These are phyloP conservation scores for Tylopilus sp. DNA, from an alignment of 1,284 basidiomycete species.

Conservation along the genomic window DNA sequence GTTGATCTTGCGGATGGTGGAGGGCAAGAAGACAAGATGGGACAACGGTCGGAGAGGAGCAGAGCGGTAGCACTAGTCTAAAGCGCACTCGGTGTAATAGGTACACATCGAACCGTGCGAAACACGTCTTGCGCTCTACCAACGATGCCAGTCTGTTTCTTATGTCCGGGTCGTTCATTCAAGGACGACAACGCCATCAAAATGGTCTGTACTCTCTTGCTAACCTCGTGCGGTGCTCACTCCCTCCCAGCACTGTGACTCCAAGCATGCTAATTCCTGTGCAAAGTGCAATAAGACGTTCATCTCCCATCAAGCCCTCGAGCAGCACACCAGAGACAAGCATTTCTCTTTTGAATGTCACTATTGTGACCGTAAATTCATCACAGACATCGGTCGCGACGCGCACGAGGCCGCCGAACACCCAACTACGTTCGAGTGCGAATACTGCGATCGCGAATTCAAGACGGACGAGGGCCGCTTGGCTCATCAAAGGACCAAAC, in stretches of 20 bases:
- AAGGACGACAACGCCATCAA: constrained; percentile 3
- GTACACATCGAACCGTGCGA: constrained; percentile 9
- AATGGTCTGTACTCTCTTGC: constrained; percentile 15
- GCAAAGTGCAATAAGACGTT: constrained; percentile 10
- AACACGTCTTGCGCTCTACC: not conserved
- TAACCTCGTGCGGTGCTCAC: not conserved
- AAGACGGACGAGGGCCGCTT: not conserved
- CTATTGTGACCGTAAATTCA: constrained; percentile 18
- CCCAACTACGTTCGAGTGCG: not conserved
- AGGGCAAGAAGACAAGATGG: not conserved
- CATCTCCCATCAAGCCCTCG: constrained; percentile 6
- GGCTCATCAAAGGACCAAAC: not conserved
- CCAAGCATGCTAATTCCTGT: constrained; percentile 17
- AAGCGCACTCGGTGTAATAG: not conserved
- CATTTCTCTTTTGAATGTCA: constrained; percentile 16
- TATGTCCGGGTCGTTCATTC: constrained; percentile 21
- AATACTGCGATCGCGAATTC: not conserved
- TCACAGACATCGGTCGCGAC: constrained; percentile 9
- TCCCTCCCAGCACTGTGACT: constrained; percentile 16
- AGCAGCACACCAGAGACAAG: constrained; percentile 13
- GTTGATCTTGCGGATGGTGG: constrained; percentile 3
- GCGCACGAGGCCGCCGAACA: constrained; percentile 18
- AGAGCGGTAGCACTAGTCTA: not conserved
- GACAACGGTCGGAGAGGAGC: not conserved
- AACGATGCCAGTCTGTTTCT: constrained; percentile 18